Conservation (phyloP, 768 basidiomycete species). For the Hemileccinum impolitum region DNA sequence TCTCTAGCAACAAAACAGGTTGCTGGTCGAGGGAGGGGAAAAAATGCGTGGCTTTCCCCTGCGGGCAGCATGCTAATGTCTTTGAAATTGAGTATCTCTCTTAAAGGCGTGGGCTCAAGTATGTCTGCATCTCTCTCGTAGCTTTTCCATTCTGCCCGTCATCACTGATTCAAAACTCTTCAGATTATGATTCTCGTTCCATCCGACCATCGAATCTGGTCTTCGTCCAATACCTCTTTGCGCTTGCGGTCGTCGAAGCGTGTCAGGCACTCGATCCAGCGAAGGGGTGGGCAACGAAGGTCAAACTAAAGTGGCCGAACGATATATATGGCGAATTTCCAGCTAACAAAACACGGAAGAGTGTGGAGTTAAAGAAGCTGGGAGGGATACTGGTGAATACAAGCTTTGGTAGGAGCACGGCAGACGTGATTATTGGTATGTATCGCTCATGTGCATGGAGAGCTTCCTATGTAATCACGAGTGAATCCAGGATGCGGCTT, state of each 20-base stretch:
- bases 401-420: conserved; percentile 67
- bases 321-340: conserved; percentile 79
- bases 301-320: conserved; percentile 95
- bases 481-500: conserved; percentile 74
- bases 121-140: not conserved
- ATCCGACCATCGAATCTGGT: conserved; percentile 60
- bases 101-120: conserved; percentile 14
- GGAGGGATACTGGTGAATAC: conserved; percentile 93
- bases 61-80: conserved; percentile 79
- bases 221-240: conserved; percentile 91
- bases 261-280: conserved; percentile 58
- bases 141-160: not conserved
- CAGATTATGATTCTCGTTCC: conserved; percentile 6
- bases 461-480: conserved; percentile 1
- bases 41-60: conserved; percentile 91
- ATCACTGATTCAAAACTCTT: not conserved
- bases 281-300: conserved; percentile 43
- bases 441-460: not conserved
- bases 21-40: conserved; percentile 82
- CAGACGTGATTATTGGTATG: conserved; percentile 81
- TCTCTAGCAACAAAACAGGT: conserved; percentile 88
- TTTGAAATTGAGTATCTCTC: conserved; percentile 20
- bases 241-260: conserved; percentile 85
- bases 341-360: conserved; percentile 25
- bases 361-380: conserved; percentile 64